Evolutionary conservation across 345 rosid genomes (phyloP).

Genomic region (Garcia nutans): DNA sequence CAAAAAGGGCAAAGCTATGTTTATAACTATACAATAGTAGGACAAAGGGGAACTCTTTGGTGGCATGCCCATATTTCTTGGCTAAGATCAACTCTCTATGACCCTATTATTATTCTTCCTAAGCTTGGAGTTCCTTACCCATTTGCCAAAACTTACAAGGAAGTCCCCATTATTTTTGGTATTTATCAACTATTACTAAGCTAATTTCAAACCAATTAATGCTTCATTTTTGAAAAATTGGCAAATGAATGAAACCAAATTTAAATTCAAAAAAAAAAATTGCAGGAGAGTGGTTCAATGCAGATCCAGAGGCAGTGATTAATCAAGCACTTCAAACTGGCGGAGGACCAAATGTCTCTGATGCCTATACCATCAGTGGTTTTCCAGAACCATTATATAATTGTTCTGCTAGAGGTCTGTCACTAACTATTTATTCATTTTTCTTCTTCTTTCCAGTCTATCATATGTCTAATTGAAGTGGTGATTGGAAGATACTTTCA

Average conservation of each 20-base stretch:
- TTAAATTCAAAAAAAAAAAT: not conserved
- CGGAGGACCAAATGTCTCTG: slow-evolving; percentile 24
- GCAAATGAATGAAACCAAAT: no score
- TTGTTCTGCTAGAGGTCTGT: slow-evolving; percentile 14
- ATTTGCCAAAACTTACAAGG: slow-evolving; percentile 19
- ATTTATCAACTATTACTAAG: not conserved
- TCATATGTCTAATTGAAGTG: not conserved
- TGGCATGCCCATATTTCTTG: slow-evolving; percentile 24
- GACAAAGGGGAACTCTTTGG: slow-evolving; percentile 25
- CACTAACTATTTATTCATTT: no score
- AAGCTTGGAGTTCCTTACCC: slow-evolving; percentile 16
- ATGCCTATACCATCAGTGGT: slow-evolving; percentile 20
- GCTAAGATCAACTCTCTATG: slow-evolving; percentile 16
- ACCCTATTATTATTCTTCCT: slow-evolving; percentile 16
- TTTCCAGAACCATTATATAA: slow-evolving; percentile 19
- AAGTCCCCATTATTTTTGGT: slow-evolving; percentile 19
- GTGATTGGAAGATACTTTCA: slow-evolving; percentile 19
- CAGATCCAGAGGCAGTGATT: slow-evolving; percentile 15
- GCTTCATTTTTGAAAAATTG: no score
- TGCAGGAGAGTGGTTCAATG: slow-evolving; percentile 24
- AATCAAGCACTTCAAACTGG: slow-evolving; percentile 20
- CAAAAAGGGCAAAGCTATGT: slow-evolving; percentile 22
- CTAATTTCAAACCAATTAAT: not conserved
- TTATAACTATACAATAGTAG: slow-evolving; percentile 19
- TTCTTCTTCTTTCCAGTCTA: no score